Conservation (phyloP, 2,329 filamentous ascomycete species). For the Epichloe uncinata region DNA sequence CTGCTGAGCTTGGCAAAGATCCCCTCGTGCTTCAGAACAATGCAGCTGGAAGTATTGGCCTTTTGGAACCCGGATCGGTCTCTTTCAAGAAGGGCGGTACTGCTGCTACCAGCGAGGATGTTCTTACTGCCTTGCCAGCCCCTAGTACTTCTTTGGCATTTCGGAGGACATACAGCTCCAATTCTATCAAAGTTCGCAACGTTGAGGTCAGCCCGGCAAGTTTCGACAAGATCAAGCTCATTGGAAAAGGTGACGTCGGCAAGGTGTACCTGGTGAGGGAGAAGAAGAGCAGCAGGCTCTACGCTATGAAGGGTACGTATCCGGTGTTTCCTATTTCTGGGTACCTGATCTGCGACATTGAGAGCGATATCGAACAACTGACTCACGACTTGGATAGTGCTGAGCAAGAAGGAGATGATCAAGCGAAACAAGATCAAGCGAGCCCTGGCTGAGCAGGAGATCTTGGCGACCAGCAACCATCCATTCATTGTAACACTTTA, state of each 20-base stretch:
- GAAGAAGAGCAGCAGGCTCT: conserved; percentile 90
- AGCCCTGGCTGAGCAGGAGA: conserved; percentile 93
- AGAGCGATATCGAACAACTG: not conserved
- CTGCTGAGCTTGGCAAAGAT: conserved; percentile 77
- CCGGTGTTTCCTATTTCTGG: too few species aligned
- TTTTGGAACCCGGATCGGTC: conserved; percentile 15
- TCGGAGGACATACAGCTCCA: conserved; percentile 92
- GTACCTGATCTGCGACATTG: not conserved
- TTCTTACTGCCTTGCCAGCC: conserved; percentile 49
- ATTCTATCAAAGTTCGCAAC: conserved; percentile 96
- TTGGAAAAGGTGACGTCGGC: conserved; percentile 95
- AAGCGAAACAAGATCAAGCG: conserved; percentile 99
- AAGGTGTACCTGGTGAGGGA: conserved; percentile 96
- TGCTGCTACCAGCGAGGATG: conserved; percentile 32
- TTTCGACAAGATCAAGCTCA: conserved; percentile 99
- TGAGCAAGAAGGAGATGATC: conserved; percentile 99
- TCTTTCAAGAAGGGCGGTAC: conserved; percentile 22
- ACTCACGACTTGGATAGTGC: conserved; percentile 40
- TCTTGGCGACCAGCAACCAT: conserved; percentile 94
- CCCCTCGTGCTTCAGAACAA: conserved; percentile 43
- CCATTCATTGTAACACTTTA: conserved; percentile 98
- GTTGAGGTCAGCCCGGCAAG: conserved; percentile 91
- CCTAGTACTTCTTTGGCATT: conserved; percentile 62
- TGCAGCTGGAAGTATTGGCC: conserved; percentile 20
- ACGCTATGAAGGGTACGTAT: conserved; percentile 92